Evolutionary conservation across 768 basidiomycete species (phyloP).

Genomic region (Boletus edulis): DNA sequence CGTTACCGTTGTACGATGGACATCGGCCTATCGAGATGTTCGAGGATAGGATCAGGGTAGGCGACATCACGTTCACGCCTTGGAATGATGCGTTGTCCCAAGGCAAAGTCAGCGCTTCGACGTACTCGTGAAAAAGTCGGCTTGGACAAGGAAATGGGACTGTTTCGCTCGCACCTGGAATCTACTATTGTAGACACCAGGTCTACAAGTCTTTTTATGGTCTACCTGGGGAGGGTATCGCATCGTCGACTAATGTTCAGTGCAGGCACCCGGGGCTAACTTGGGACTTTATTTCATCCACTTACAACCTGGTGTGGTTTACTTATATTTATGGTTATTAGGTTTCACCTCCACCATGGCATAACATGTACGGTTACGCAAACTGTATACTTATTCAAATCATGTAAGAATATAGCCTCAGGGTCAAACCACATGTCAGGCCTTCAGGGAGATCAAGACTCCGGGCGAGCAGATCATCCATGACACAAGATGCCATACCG

Average conservation of each 20-base stretch:
- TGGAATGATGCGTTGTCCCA: background rate
- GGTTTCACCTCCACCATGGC: background rate
- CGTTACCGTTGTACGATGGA: constrained; percentile 20
- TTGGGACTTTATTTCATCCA: too few relatives aligned
- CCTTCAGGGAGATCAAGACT: background rate
- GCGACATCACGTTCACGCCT: constrained; percentile 23
- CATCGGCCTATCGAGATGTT: constrained; percentile 2
- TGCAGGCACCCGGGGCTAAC: too few relatives aligned
- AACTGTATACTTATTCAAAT: background rate
- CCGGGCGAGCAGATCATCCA: background rate
- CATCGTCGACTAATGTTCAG: too few relatives aligned
- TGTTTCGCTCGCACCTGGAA: too few relatives aligned
- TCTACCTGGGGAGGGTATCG: too few relatives aligned
- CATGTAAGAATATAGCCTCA: too few relatives aligned
- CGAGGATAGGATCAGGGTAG: constrained; percentile 18
- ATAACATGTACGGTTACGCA: background rate
- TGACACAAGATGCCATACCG: background rate
- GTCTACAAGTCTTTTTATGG: too few relatives aligned
- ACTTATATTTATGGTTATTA: background rate
- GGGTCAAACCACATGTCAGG: too few relatives aligned
- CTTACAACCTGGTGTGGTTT: background rate
- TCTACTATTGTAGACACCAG: too few relatives aligned
- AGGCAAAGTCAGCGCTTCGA: background rate
- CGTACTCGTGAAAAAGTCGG: background rate
- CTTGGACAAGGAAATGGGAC: background rate